Conservation (phyloP, 2,329 filamentous ascomycete species). For the Nemania sp. region DNA sequence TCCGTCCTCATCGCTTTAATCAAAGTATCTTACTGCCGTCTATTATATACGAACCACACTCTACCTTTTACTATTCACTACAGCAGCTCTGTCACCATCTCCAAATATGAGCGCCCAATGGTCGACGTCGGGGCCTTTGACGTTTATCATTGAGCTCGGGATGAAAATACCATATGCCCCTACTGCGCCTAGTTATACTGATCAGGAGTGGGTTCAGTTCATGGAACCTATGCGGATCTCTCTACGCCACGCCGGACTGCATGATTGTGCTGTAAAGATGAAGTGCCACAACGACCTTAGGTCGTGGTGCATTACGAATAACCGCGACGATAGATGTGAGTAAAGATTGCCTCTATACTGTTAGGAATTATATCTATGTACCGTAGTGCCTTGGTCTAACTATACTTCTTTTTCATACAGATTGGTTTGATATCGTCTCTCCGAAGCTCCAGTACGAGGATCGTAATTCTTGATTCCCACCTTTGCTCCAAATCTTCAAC, state of each 20-base stretch:
- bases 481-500: not conserved
- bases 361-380: not conserved
- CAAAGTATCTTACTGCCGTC: not conserved
- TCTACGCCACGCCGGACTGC: not conserved
- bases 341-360: not conserved
- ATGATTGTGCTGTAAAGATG: not conserved
- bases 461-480: not conserved
- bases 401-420: not conserved
- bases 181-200: not conserved
- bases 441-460: not conserved
- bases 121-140: not conserved
- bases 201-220: not conserved
- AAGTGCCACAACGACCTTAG: not conserved
- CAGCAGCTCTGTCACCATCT: not conserved
- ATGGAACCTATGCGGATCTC: not conserved
- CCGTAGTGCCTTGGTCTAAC: not conserved
- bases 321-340: not conserved
- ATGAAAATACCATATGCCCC: not conserved
- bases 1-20: too few relatives aligned
- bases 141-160: not conserved
- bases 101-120: not conserved
- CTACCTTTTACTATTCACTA: not conserved
- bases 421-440: constrained; percentile 15
- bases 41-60: not conserved
- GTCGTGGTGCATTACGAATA: constrained; percentile 20